A percentile compares a stretch with the other conserved stretches of the same genome.
Evolutionary conservation across 768 basidiomycete species (phyloP).

Genomic region (Pleurotus pulmonarius): DNA sequence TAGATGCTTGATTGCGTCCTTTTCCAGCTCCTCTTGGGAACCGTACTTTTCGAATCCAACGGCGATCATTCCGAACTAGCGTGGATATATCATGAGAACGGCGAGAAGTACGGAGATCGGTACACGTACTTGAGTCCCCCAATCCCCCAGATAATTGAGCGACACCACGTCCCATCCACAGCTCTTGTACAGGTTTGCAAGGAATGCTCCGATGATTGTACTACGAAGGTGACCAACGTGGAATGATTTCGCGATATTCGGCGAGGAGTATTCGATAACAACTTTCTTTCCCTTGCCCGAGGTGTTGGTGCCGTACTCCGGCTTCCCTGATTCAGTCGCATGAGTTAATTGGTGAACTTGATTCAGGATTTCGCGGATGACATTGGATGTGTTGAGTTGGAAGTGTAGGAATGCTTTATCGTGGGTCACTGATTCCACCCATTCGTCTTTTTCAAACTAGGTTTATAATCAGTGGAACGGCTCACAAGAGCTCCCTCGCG

Average conservation of each 20-base stretch:
- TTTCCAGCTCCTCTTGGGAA: slow-evolving; percentile 73
- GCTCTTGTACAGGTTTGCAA: slow-evolving; percentile 85
- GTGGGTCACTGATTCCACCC: slow-evolving; percentile 63
- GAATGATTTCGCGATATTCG: slow-evolving; percentile 98
- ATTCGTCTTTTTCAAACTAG: slow-evolving; percentile 84
- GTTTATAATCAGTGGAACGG: not conserved
- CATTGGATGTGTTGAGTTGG: slow-evolving; percentile 58
- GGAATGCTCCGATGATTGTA: slow-evolving; percentile 98
- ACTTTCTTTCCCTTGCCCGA: slow-evolving; percentile 78
- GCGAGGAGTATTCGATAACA: slow-evolving; percentile 90
- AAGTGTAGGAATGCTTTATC: slow-evolving; percentile 86
- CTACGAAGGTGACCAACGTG: slow-evolving; percentile 95
- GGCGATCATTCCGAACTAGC: slow-evolving; percentile 81
- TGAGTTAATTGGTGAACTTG: slow-evolving; percentile 76
- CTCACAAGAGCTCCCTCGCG: slow-evolving; percentile 2
- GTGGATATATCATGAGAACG: not conserved
- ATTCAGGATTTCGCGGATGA: slow-evolving; percentile 62
- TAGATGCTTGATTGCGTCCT: slow-evolving; percentile 91
- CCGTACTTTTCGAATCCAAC: slow-evolving; percentile 93
- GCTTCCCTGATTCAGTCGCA: slow-evolving; percentile 49
- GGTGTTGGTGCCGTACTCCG: slow-evolving; percentile 81
- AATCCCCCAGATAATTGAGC: slow-evolving; percentile 96
- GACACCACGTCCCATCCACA: slow-evolving; percentile 91
- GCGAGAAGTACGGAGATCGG: not conserved
- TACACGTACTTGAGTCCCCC: slow-evolving; percentile 87